Evolutionary conservation across 163 green algal genomes (phyloP).

Genomic region (Scenedesmus sp.): DNA sequence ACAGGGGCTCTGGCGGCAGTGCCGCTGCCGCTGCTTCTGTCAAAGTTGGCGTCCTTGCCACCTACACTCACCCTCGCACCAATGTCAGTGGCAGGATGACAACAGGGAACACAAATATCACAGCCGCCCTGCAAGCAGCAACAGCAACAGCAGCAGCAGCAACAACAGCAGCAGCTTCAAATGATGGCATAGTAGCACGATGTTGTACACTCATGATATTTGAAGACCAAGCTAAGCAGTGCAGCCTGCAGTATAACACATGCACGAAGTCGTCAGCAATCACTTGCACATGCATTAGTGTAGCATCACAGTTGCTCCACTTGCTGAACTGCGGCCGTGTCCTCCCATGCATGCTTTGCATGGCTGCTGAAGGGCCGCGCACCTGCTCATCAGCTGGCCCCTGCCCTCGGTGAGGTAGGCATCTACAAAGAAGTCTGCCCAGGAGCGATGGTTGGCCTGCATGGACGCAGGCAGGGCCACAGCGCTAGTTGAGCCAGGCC

Average conservation of each 20-base stretch:
- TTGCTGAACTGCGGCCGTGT: not conserved
- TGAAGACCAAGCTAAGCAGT: not conserved
- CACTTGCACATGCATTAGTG: not conserved
- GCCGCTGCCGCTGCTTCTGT: not conserved
- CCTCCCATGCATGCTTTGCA: not conserved
- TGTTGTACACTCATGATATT: too few relatives aligned
- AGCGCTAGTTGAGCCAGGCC: not conserved
- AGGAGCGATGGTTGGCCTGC: slow-evolving; percentile 90
- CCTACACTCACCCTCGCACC: slow-evolving; percentile 53
- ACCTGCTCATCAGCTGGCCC: slow-evolving; percentile 85
- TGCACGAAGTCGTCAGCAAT: not conserved
- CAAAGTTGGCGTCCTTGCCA: not conserved
- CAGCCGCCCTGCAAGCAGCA: slow-evolving; percentile 61
- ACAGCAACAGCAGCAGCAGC: not conserved
- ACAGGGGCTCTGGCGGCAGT: not conserved
- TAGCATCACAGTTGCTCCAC: not conserved
- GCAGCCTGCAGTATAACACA: not conserved
- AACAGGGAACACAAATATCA: slow-evolving; percentile 84
- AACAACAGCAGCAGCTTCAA: not conserved
- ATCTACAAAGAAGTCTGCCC: slow-evolving; percentile 92
- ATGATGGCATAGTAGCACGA: not conserved
- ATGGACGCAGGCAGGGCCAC: not conserved
- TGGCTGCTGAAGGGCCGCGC: not conserved
- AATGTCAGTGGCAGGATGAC: slow-evolving; percentile 81
- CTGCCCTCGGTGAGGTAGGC: slow-evolving; percentile 82